Evolutionary conservation across 345 rosid species (phyloP).

Genomic region (Eucalyptus cladocalyx): DNA sequence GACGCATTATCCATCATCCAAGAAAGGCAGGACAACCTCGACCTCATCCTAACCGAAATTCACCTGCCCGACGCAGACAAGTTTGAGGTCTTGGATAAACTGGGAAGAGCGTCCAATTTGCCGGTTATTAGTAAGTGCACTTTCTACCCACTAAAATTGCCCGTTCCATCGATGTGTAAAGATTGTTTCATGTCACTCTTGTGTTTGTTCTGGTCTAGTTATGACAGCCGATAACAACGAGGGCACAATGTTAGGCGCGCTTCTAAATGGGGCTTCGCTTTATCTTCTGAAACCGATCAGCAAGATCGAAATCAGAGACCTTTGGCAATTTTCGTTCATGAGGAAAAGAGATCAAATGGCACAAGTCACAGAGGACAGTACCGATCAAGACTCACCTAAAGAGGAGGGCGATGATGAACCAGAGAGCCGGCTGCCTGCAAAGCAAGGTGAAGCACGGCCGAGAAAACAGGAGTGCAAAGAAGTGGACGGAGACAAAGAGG

Average conservation of each 20-base stretch:
- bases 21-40: conserved; percentile 9
- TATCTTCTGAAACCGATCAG: conserved; percentile 31
- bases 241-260: conserved; percentile 15
- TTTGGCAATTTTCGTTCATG: conserved; percentile 30
- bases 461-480: conserved; percentile 5
- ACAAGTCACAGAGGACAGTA: background rate
- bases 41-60: conserved; percentile 34
- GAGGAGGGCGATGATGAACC: background rate
- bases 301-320: conserved; percentile 6
- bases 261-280: conserved; percentile 28
- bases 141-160: background rate
- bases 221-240: conserved; percentile 9
- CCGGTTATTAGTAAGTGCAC: conserved; percentile 31
- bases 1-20: conserved; percentile 21
- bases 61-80: conserved; percentile 33
- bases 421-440: background rate
- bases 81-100: conserved; percentile 31
- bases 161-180: background rate
- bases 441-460: background rate
- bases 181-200: background rate
- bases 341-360: background rate
- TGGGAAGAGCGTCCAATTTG: conserved; percentile 8
- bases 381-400: background rate
- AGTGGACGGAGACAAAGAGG: background rate
- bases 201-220: conserved; percentile 5